Percentiles rank a stretch among this genome's conserved stretches.
Conservation (phyloP, 805 yeast species). For the Starmerella potacharoeniae region DNA sequence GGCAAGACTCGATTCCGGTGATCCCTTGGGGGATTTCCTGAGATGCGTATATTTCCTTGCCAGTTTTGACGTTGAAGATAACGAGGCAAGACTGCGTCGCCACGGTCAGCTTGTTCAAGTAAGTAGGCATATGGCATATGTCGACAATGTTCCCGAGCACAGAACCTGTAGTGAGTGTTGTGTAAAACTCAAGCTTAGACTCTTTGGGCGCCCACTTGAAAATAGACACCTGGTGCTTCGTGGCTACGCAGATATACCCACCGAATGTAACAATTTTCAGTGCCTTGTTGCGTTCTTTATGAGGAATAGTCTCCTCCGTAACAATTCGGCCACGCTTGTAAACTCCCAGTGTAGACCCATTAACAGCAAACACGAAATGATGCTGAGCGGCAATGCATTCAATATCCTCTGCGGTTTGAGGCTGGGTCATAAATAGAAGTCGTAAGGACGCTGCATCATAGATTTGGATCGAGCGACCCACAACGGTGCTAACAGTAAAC, state of each 20-base stretch:
- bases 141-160: conserved; percentile 63
- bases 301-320: conserved; percentile 29
- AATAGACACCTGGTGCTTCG: conserved; percentile 39
- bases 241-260: conserved; percentile 54
- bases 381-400: conserved; percentile 65
- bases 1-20: conserved; percentile 67
- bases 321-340: conserved; percentile 71
- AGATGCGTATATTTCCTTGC: conserved; percentile 53
- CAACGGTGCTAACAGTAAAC: conserved; percentile 77
- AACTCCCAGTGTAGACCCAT: conserved; percentile 59
- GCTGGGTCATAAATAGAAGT: conserved; percentile 72
- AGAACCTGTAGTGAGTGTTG: conserved; percentile 47
- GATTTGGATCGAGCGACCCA: conserved; percentile 82
- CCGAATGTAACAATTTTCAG: conserved; percentile 58
- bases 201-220: conserved; percentile 41
- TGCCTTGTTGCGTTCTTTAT: conserved; percentile 31
- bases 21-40: conserved; percentile 42
- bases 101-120: conserved; percentile 75
- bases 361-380: conserved; percentile 73
- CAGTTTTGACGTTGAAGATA: conserved; percentile 66
- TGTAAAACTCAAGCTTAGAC: conserved; percentile 53
- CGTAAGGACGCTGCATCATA: conserved; percentile 80
- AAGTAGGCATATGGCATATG: conserved; percentile 76
- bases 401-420: conserved; percentile 60
- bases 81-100: conserved; percentile 57